A percentile compares a stretch with the other conserved stretches of the same genome.
phyloP scores from a whole-genome alignment of 208 protist species.

The Trichomonas vaginalis region DNA sequence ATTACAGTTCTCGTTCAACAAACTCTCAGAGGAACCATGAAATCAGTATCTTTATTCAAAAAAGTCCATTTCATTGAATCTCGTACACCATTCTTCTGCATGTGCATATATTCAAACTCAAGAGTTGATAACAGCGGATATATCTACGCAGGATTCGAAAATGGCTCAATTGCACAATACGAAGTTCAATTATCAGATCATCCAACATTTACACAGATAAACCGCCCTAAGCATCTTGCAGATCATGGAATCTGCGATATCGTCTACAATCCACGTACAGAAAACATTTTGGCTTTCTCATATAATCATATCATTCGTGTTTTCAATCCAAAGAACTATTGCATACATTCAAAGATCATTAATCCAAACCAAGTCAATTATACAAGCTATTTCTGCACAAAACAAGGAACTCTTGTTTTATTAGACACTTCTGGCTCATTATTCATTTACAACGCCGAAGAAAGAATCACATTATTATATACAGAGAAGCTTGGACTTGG shows the following conservation, averaged over 20 bases:
- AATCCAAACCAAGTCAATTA: background rate
- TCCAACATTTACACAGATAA: background rate
- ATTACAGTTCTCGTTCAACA: background rate
- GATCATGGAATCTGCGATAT: background rate
- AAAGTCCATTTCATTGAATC: background rate
- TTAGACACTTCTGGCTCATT: background rate
- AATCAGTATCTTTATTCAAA: background rate
- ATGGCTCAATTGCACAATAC: background rate
- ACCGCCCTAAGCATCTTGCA: background rate
- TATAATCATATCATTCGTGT: background rate
- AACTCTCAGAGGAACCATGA: background rate
- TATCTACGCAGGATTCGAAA: background rate
- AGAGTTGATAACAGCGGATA: slow-evolving; percentile 3
- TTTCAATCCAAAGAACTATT: background rate
- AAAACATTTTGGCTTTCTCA: background rate
- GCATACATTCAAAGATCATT: background rate
- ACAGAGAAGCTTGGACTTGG: background rate
- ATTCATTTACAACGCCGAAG: background rate
- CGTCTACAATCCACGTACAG: background rate
- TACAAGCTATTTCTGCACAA: background rate
- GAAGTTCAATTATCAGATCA: background rate
- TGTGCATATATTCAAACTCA: background rate
- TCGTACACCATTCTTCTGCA: background rate
- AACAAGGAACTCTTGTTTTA: background rate
- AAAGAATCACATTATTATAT: background rate